Evolutionary conservation across 352 stramenopile genomes (phyloP).

Genomic region (Phytophthora constricta): DNA sequence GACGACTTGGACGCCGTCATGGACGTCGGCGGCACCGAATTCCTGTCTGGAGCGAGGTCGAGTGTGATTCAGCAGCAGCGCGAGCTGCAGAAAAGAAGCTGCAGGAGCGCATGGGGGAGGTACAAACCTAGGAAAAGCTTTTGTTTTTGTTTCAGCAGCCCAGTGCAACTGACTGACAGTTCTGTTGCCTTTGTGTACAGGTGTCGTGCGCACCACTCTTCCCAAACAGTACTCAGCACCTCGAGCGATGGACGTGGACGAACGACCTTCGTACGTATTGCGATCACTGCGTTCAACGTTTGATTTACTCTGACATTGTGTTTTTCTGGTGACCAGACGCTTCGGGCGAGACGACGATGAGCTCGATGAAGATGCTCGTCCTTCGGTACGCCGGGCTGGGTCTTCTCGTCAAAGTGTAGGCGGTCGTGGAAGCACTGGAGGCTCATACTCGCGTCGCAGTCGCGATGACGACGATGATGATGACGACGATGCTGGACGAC

Average conservation of each 20-base stretch:
- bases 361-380: constrained; percentile 54
- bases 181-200: constrained; percentile 29
- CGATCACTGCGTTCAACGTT: not conserved
- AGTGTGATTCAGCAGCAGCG: constrained; percentile 87
- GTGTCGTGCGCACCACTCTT: constrained; percentile 74
- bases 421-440: constrained; percentile 16
- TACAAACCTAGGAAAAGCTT: not conserved
- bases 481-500: constrained; percentile 42
- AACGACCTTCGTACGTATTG: constrained; percentile 76
- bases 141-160: not conserved
- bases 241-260: constrained; percentile 74
- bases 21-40: constrained; percentile 55
- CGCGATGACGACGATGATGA: constrained; percentile 58
- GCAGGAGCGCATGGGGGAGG: constrained; percentile 80
- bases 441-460: constrained; percentile 33
- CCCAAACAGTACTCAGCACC: constrained; percentile 83
- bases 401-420: constrained; percentile 23
- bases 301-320: not conserved
- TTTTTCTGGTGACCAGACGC: constrained; percentile 38
- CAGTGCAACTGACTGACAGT: not conserved
- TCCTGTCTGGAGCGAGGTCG: constrained; percentile 67
- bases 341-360: constrained; percentile 82
- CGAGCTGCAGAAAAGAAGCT: constrained; percentile 90
- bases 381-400: constrained; percentile 29
- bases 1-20: constrained; percentile 72